Conservation (phyloP, 2,329 filamentous ascomycete genomes). For the Colletotrichum truncatum region DNA sequence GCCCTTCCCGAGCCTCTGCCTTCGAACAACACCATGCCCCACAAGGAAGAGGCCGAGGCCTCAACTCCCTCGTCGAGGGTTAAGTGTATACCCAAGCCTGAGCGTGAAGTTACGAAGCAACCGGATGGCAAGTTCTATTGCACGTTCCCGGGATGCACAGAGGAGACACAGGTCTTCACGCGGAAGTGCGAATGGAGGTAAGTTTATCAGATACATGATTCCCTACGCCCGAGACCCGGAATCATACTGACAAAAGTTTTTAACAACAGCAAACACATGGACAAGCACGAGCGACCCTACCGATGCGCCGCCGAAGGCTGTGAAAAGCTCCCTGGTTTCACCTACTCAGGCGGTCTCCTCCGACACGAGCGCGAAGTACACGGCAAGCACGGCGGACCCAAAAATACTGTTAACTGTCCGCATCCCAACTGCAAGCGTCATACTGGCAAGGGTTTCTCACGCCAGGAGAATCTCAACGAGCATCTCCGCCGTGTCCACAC, state of each 20-base stretch:
- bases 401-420: constrained; percentile 87
- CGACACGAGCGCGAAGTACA: constrained; percentile 95
- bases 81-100: constrained; percentile 67
- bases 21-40: constrained; percentile 20
- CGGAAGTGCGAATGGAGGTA: constrained; percentile 96
- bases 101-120: constrained; percentile 68
- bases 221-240: background rate
- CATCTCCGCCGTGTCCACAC: constrained; percentile 91
- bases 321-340: constrained; percentile 92
- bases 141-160: constrained; percentile 73
- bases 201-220: constrained; percentile 58
- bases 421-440: constrained; percentile 89
- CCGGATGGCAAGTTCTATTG: constrained; percentile 81
- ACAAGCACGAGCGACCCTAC: constrained; percentile 95
- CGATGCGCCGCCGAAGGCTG: constrained; percentile 85
- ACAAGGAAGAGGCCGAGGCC: constrained; percentile 27
- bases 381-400: constrained; percentile 86
- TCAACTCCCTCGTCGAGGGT: constrained; percentile 44
- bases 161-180: constrained; percentile 72
- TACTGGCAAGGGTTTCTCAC: constrained; percentile 87
- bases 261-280: constrained; percentile 87
- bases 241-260: constrained; percentile 35
- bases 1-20: constrained; percentile 42
- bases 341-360: constrained; percentile 89
- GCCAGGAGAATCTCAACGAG: constrained; percentile 93